A percentile compares a stretch with the other conserved stretches of the same genome.
phyloP scores from a whole-genome alignment of 73 alveolate species.

The Paraurostyla sp. region DNA sequence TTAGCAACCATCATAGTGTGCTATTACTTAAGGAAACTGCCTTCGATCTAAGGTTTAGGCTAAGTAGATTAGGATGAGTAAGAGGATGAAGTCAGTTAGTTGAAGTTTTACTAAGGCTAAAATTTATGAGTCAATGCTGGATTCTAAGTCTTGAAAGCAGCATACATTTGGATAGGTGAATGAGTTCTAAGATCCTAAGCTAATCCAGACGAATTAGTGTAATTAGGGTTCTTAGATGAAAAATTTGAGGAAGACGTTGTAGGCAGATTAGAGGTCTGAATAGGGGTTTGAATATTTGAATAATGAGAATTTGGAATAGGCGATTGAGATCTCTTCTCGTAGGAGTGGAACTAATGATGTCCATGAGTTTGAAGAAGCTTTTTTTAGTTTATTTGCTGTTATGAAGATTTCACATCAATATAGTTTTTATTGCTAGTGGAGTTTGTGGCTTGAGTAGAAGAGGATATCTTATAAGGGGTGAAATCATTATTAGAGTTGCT shows the following conservation, averaged over 20 bases:
- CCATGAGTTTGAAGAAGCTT: neutral
- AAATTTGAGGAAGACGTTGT: neutral
- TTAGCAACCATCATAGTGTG: neutral
- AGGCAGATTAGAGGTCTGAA: neutral
- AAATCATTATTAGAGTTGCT: neutral
- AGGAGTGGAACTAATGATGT: constrained; percentile 5
- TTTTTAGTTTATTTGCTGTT: neutral
- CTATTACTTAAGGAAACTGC: constrained; percentile 3
- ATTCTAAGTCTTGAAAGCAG: constrained; percentile 12
- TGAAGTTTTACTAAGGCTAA: no score
- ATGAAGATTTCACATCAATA: neutral
- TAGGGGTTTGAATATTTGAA: neutral
- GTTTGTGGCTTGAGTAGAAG: constrained; percentile 22
- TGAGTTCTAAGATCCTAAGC: no score
- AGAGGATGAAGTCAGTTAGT: constrained; percentile 6
- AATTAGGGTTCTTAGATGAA: no score
- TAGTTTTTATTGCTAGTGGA: neutral
- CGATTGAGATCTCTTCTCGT: constrained; percentile 12
- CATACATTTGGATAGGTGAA: constrained; percentile 1
- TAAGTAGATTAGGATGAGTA: neutral
- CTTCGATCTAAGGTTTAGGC: neutral
- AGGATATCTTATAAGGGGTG: constrained; percentile 24
- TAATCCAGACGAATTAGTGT: no score
- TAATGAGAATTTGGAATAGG: neutral
- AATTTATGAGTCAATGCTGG: neutral